phyloP scores from a whole-genome alignment of 768 basidiomycete species.

The Collybia nuda region DNA sequence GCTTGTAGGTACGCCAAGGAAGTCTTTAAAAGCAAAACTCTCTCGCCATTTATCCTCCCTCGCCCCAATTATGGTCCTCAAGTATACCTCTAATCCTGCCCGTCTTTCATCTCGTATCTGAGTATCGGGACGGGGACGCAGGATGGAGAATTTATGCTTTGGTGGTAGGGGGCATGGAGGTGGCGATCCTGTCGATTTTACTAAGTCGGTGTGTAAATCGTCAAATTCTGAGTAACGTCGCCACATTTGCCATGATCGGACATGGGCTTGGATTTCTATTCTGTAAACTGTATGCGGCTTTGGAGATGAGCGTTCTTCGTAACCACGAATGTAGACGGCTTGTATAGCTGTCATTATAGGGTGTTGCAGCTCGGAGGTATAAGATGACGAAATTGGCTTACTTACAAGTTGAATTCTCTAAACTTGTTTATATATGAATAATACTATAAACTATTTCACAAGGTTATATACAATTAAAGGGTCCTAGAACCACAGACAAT shows the following conservation, averaged over 20 bases:
- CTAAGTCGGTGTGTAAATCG: constrained; percentile 80
- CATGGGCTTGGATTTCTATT: constrained; percentile 84
- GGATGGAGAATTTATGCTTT: constrained; percentile 76
- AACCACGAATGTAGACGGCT: constrained; percentile 66
- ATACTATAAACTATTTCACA: neutral
- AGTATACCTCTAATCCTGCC: constrained; percentile 75
- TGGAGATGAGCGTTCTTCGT: constrained; percentile 67
- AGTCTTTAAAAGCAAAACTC: constrained; percentile 75
- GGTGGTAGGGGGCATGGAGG: constrained; percentile 83
- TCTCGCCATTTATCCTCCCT: constrained; percentile 87
- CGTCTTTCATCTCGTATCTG: constrained; percentile 77
- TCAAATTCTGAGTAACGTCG: constrained; percentile 94
- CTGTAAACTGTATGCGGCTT: constrained; percentile 82
- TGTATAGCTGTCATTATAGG: constrained; percentile 68
- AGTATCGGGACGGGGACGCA: constrained; percentile 56
- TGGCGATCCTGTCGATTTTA: constrained; percentile 72
- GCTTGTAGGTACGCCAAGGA: constrained; percentile 80
- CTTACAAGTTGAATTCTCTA: constrained; percentile 2
- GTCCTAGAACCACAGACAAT: constrained; percentile 37
- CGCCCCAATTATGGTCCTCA: constrained; percentile 80
- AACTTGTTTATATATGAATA: neutral
- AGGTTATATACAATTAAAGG: neutral
- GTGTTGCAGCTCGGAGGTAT: constrained; percentile 1
- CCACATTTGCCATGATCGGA: constrained; percentile 93
- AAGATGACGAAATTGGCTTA: neutral